Evolutionary conservation across 2,329 filamentous ascomycete species (phyloP).

Genomic region (Stagonosporopsis cucurbitacearum): DNA sequence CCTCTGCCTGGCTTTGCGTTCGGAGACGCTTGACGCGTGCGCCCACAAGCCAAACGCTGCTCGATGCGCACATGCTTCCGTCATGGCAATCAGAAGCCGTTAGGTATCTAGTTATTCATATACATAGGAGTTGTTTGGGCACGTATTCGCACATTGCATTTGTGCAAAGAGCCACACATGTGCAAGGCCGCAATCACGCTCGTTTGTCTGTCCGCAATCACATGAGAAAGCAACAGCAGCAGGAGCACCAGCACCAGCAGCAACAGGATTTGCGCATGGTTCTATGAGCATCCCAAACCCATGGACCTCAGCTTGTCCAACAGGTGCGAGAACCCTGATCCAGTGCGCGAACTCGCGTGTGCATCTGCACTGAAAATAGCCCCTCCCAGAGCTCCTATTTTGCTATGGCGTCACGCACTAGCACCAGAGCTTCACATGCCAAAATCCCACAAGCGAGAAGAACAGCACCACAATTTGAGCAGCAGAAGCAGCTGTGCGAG

Average conservation of each 20-base stretch:
- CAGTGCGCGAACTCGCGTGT: slow-evolving; percentile 14
- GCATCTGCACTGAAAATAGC: neutral
- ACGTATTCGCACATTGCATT: no score
- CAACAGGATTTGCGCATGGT: slow-evolving; percentile 15
- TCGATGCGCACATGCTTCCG: slow-evolving; percentile 1
- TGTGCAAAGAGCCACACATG: neutral
- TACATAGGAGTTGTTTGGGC: no score
- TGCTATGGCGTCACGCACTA: neutral
- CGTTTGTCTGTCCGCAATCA: neutral
- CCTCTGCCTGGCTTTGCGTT: neutral
- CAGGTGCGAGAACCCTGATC: slow-evolving; percentile 8
- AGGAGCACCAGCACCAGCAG: no score
- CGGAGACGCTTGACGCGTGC: neutral
- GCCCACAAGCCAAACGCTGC: neutral
- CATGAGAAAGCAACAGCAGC: slow-evolving; percentile 1
- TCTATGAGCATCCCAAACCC: neutral
- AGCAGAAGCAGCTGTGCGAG: neutral
- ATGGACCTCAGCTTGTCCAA: slow-evolving; percentile 1
- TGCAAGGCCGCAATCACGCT: neutral
- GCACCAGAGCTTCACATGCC: slow-evolving; percentile 14
- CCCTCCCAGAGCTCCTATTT: neutral
- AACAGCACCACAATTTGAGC: slow-evolving; percentile 10
- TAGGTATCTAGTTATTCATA: no score
- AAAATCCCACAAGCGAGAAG: slow-evolving; percentile 13
- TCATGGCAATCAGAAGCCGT: no score